Conservation (phyloP, 371 early-diverging fungal genomes). For the Batkoa obscura region DNA sequence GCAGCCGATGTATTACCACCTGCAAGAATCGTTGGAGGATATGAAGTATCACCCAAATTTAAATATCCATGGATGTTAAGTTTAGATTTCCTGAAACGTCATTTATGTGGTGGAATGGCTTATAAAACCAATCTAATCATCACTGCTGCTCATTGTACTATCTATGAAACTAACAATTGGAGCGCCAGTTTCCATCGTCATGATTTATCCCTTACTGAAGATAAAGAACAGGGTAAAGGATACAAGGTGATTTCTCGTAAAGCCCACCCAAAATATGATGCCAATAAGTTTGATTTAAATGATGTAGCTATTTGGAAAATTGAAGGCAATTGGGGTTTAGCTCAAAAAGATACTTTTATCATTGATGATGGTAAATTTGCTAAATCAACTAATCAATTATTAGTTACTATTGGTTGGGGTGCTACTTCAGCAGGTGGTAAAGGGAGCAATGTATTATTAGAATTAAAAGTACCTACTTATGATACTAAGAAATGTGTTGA, state of each 20-base stretch:
- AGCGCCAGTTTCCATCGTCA: constrained; percentile 2
- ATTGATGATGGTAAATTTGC: not conserved
- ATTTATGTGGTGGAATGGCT: constrained; percentile 2
- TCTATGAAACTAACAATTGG: not conserved
- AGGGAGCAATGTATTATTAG: not conserved
- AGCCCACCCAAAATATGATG: not conserved
- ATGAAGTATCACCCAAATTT: not conserved
- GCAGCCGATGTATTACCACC: no score
- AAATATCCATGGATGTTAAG: not conserved
- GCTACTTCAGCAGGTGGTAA: not conserved
- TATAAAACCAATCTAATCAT: not conserved
- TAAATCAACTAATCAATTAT: not conserved
- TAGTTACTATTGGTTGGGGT: constrained; percentile 4
- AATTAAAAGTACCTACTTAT: constrained; percentile 4
- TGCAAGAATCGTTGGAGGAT: constrained; percentile 6
- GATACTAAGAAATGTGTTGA: not conserved
- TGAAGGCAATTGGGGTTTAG: not conserved
- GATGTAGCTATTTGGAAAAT: constrained; percentile 5
- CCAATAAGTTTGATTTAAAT: not conserved
- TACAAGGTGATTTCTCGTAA: not conserved
- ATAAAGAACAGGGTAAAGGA: not conserved
- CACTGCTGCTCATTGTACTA: constrained; percentile 4
- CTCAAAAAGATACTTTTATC: not conserved
- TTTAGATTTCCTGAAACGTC: not conserved
- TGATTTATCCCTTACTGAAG: not conserved